These are phyloP conservation scores for Calonectria pteridis DNA, from an alignment of 2,329 filamentous ascomycete species.

Conservation along the genomic window DNA sequence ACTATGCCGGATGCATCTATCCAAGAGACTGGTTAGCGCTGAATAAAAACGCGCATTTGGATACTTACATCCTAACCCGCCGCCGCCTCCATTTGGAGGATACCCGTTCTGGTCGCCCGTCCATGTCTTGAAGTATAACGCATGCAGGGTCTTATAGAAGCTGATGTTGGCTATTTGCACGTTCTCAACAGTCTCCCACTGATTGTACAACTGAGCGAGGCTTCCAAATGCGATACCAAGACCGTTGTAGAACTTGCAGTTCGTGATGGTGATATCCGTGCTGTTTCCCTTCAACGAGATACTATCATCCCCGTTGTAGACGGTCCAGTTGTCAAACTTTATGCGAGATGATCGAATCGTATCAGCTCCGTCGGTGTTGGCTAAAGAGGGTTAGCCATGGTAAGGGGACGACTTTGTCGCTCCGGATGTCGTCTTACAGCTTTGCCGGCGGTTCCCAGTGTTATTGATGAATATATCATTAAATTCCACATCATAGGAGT, in stretches of 20 bases:
- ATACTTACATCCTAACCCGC: not conserved
- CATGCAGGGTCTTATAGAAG: not conserved
- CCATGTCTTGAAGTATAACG: not conserved
- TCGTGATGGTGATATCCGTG: not conserved
- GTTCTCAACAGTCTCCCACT: not conserved
- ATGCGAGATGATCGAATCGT: not conserved
- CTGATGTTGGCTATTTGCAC: not conserved
- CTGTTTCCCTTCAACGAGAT: not conserved
- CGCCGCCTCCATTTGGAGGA: not conserved
- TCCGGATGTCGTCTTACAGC: not conserved
- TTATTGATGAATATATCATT: not conserved
- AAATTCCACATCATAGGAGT: not conserved
- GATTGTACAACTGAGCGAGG: not conserved
- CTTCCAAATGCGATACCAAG: not conserved
- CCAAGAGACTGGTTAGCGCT: not conserved
- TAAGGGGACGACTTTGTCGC: too few species aligned
- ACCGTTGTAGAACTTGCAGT: not conserved
- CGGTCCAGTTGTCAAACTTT: not conserved
- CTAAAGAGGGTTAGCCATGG: not conserved
- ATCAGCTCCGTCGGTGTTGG: not conserved
- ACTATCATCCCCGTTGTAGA: constrained; percentile 3
- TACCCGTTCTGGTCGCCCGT: not conserved
- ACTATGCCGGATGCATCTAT: not conserved
- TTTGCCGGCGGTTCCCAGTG: not conserved
- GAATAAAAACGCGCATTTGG: not conserved